These are phyloP conservation scores for Boletus reticuloceps DNA, from an alignment of 768 basidiomycete species.

Conservation along the genomic window DNA sequence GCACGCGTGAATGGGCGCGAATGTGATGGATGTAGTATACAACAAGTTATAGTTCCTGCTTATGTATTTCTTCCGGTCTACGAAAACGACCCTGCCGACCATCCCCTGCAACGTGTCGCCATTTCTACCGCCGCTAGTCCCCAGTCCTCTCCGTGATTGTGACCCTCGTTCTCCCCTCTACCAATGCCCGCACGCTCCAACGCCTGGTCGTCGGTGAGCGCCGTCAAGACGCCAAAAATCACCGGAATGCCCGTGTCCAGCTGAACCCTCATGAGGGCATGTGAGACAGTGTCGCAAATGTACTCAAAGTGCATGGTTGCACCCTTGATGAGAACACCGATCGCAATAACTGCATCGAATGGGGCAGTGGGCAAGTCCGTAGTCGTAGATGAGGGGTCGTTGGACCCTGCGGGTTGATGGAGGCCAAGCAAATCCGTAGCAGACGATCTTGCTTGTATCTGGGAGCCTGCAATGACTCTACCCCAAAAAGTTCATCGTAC, in stretches of 20 bases:
- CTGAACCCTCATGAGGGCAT: slow-evolving; percentile 93
- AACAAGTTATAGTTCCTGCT: neutral
- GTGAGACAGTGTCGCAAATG: slow-evolving; percentile 91
- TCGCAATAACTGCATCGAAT: slow-evolving; percentile 95
- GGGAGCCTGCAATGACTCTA: slow-evolving; percentile 88
- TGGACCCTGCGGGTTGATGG: slow-evolving; percentile 37
- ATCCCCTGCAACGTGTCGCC: slow-evolving; percentile 62
- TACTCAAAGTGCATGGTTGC: slow-evolving; percentile 99
- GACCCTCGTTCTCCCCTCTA: slow-evolving; percentile 64
- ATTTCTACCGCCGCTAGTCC: slow-evolving; percentile 95
- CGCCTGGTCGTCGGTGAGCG: slow-evolving; percentile 90
- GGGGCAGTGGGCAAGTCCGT: slow-evolving; percentile 53
- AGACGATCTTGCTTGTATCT: slow-evolving; percentile 72
- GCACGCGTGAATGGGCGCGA: too few species aligned
- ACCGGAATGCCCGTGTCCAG: slow-evolving; percentile 92
- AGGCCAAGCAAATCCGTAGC: slow-evolving; percentile 75
- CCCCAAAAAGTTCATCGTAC: slow-evolving; percentile 6
- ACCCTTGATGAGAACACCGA: slow-evolving; percentile 98
- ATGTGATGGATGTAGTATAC: neutral
- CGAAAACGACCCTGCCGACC: slow-evolving; percentile 67
- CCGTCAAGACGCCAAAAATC: slow-evolving; percentile 95
- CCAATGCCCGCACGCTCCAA: slow-evolving; percentile 91
- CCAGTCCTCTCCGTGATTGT: slow-evolving; percentile 99
- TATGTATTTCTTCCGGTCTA: neutral
- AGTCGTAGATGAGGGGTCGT: slow-evolving; percentile 23